Conservation (phyloP, 352 stramenopile genomes). For the Bremia lactucae region DNA sequence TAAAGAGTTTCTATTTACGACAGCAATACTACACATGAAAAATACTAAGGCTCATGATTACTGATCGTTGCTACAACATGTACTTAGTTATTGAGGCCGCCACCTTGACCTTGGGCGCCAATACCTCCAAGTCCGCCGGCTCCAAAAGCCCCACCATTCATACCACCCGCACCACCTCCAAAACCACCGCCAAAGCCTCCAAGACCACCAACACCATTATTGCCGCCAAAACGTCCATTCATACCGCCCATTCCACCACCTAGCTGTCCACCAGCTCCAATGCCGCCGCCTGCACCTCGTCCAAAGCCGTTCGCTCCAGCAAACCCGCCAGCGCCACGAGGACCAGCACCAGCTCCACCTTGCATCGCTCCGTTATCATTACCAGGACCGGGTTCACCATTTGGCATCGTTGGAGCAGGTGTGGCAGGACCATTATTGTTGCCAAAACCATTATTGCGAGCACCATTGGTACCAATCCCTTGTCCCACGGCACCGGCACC, state of each 20-base stretch:
- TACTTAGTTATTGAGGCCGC: no score
- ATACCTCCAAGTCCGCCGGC: background rate
- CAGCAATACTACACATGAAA: no score
- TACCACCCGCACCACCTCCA: background rate
- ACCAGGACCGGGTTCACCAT: slow-evolving; percentile 1
- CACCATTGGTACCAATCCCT: background rate
- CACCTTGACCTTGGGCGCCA: no score
- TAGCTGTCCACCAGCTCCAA: background rate
- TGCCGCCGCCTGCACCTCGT: no score
- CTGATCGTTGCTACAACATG: slow-evolving; percentile 1
- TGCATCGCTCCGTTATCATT: slow-evolving; percentile 1
- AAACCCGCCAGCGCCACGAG: background rate
- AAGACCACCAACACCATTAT: background rate
- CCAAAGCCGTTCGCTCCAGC: background rate
- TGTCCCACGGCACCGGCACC: background rate
- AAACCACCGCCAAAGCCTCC: background rate
- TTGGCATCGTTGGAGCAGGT: slow-evolving; percentile 13
- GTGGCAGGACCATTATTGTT: background rate
- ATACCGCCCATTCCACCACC: background rate
- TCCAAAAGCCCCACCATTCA: background rate
- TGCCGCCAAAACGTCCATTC: background rate
- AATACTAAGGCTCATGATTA: no score
- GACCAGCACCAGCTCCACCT: background rate
- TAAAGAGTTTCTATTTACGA: no score
- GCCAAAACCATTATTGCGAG: background rate